A percentile compares a stretch with the other conserved stretches of the same genome.
Conservation (phyloP, 352 stramenopile genomes). For the Phytopythium aichiense region DNA sequence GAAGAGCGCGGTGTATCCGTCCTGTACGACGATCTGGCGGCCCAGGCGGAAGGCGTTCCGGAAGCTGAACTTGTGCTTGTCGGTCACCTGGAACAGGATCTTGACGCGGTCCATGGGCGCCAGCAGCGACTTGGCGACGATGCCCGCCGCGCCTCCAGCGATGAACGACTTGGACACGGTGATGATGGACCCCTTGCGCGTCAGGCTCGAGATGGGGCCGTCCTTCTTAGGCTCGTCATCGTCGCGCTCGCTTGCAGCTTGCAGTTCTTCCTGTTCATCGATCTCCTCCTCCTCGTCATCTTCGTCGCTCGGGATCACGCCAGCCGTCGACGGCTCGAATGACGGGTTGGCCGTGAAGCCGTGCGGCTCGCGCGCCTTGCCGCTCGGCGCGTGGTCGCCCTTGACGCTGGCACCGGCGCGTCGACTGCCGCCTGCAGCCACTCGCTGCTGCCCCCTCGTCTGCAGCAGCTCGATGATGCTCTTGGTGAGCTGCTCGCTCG, state of each 20-base stretch:
- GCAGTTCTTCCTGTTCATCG: background rate
- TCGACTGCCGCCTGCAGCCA: no score
- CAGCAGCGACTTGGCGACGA: slow-evolving; percentile 71
- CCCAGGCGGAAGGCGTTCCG: slow-evolving; percentile 59
- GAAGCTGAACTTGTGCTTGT: slow-evolving; percentile 68
- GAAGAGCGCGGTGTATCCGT: slow-evolving; percentile 71
- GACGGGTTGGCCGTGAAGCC: slow-evolving; percentile 8
- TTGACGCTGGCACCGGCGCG: background rate
- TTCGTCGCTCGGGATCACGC: background rate
- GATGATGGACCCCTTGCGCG: slow-evolving; percentile 42
- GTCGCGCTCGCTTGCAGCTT: background rate
- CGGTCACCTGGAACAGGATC: slow-evolving; percentile 83
- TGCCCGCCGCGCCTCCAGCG: slow-evolving; percentile 63
- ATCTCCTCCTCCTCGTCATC: slow-evolving; percentile 2
- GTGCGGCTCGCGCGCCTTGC: slow-evolving; percentile 2
- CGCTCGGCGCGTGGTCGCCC: background rate
- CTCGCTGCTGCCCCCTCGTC: slow-evolving; percentile 9
- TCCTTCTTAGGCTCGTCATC: background rate
- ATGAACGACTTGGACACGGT: slow-evolving; percentile 83
- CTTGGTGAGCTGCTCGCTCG: slow-evolving; percentile 24
- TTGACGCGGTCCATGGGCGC: slow-evolving; percentile 81
- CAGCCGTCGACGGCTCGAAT: background rate
- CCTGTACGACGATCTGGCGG: slow-evolving; percentile 61
- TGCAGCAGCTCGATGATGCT: slow-evolving; percentile 34
- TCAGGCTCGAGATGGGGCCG: background rate